Evolutionary conservation across 2,329 filamentous ascomycete genomes (phyloP).

Genomic region (Penicillium oxalicum): DNA sequence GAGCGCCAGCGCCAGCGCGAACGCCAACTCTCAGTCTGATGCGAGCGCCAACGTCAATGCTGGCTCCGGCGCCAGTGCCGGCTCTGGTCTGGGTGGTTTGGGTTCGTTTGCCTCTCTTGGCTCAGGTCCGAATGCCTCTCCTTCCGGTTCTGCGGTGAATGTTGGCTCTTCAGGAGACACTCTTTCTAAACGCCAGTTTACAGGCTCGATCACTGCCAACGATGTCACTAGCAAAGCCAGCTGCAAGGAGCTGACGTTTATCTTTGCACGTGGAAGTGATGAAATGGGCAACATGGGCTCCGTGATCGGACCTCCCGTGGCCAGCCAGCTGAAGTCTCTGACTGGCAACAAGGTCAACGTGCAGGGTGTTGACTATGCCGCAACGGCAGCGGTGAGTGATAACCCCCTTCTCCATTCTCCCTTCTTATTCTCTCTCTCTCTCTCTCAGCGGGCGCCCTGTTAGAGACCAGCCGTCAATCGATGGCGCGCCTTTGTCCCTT

Average conservation of each 20-base stretch:
- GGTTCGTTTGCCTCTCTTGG: not conserved
- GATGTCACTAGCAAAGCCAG: slow-evolving; percentile 34
- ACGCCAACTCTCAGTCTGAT: no score
- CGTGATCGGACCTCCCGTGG: slow-evolving; percentile 36
- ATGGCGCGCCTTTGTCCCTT: no score
- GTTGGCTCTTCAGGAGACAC: not conserved
- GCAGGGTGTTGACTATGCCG: slow-evolving; percentile 31
- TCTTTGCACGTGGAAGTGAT: slow-evolving; percentile 41
- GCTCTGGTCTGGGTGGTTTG: no score
- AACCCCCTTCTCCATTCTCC: no score
- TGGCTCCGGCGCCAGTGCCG: no score
- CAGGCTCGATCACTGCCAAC: slow-evolving; percentile 32
- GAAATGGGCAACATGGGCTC: slow-evolving; percentile 42
- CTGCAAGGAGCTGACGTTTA: slow-evolving; percentile 40
- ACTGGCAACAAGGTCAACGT: slow-evolving; percentile 24
- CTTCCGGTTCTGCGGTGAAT: not conserved
- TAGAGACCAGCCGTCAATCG: no score
- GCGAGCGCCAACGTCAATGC: no score
- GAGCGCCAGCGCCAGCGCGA: no score
- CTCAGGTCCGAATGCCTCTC: not conserved
- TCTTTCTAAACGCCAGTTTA: slow-evolving; percentile 12
- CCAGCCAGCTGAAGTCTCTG: slow-evolving; percentile 18
- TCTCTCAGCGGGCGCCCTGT: no score
- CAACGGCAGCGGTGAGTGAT: slow-evolving; percentile 18
- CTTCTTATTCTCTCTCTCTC: no score